A percentile compares a stretch with the other conserved stretches of the same genome.
phyloP scores from a whole-genome alignment of 441 rosid species.

The Omphalea diandra region DNA sequence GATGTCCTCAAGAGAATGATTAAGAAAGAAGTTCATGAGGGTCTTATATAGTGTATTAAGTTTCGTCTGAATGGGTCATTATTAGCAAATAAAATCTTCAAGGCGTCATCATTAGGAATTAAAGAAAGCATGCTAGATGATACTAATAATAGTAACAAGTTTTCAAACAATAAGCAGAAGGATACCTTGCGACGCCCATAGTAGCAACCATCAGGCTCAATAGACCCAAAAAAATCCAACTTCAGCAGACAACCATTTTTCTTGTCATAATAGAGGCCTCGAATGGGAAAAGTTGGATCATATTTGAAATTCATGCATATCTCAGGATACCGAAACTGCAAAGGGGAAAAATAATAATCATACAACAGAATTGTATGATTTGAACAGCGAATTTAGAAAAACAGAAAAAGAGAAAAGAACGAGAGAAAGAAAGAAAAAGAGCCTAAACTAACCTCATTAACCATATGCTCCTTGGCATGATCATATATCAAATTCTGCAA shows the following conservation, averaged over 20 bases:
- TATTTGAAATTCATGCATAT: constrained; percentile 63
- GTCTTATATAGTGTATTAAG: not conserved
- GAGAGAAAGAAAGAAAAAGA: not conserved
- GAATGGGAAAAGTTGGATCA: constrained; percentile 85
- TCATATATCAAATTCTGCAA: constrained; percentile 91
- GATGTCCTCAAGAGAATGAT: not conserved
- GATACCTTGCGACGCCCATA: constrained; percentile 86
- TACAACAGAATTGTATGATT: not conserved
- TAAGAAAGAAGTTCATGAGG: not conserved
- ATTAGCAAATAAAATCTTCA: not conserved
- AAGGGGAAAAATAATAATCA: not conserved
- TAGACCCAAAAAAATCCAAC: constrained; percentile 97
- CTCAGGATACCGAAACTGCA: constrained; percentile 88
- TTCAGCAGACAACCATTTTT: constrained; percentile 82
- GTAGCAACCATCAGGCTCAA: constrained; percentile 94
- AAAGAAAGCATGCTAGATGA: not conserved
- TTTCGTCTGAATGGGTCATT: not conserved
- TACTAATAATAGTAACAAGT: not conserved
- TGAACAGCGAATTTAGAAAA: not conserved
- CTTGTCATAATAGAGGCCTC: constrained; percentile 90
- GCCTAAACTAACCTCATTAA: constrained; percentile 66
- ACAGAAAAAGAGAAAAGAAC: not conserved
- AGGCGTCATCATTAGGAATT: not conserved
- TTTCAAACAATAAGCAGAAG: not conserved
- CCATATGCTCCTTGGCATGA: constrained; percentile 88